A percentile compares a stretch with the other conserved stretches of the same genome.
Evolutionary conservation across 164 flowering plant genomes (phyloP).

Genomic region (Dillenia turbinata): DNA sequence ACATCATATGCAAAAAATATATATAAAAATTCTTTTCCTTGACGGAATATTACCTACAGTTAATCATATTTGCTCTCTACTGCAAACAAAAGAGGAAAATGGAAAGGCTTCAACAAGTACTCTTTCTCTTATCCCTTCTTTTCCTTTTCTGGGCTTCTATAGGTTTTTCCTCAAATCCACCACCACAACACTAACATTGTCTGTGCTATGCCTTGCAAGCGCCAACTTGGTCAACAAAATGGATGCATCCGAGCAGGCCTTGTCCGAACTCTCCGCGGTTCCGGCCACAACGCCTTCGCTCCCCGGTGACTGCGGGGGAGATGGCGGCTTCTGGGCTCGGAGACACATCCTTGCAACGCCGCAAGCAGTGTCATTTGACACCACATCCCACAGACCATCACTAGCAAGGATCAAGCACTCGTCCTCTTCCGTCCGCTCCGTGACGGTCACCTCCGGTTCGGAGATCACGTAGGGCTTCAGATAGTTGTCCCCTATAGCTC

Average conservation of each 20-base stretch:
- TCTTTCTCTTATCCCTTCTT: too few species aligned
- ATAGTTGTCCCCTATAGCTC: slow-evolving; percentile 74
- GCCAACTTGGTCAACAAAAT: slow-evolving; percentile 77
- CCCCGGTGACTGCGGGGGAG: slow-evolving; percentile 27
- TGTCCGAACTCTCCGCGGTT: slow-evolving; percentile 42
- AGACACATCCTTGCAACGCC: slow-evolving; percentile 73
- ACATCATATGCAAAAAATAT: too few species aligned
- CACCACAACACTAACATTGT: slow-evolving; percentile 85
- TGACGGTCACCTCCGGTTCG: slow-evolving; percentile 64
- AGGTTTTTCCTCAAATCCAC: slow-evolving; percentile 48
- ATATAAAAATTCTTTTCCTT: too few species aligned
- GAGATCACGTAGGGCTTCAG: slow-evolving; percentile 68
- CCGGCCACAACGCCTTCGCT: slow-evolving; percentile 8
- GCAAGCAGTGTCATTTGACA: slow-evolving; percentile 64
- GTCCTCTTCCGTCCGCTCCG: slow-evolving; percentile 48
- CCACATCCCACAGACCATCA: slow-evolving; percentile 85
- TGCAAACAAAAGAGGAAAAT: not conserved
- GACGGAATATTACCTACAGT: not conserved
- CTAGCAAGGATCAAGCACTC: slow-evolving; percentile 76
- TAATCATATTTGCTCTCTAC: not conserved
- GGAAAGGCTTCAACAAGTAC: slow-evolving; percentile 16
- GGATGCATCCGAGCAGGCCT: slow-evolving; percentile 73
- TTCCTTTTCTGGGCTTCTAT: not conserved
- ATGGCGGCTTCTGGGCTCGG: slow-evolving; percentile 27
- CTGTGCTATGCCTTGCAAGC: slow-evolving; percentile 61